A percentile compares a stretch with the other conserved stretches of the same genome.
These are phyloP conservation scores for Penicillium sp. DNA, from an alignment of 2,329 filamentous ascomycete genomes.

Conservation along the genomic window DNA sequence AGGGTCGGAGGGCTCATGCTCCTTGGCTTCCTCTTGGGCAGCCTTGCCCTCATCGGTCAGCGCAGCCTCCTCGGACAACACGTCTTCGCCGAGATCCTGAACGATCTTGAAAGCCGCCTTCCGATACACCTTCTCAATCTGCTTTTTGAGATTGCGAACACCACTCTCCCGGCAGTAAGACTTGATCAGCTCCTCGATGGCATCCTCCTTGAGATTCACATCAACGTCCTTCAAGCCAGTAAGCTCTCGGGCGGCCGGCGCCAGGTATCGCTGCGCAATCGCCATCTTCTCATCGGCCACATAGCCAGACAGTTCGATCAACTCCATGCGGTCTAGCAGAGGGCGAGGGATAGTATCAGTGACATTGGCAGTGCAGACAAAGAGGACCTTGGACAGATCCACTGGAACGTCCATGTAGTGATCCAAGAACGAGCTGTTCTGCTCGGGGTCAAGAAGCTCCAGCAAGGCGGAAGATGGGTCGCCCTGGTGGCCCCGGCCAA, in stretches of 20 bases:
- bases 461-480: constrained; percentile 92
- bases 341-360: constrained; percentile 95
- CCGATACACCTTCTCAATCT: constrained; percentile 97
- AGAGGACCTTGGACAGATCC: constrained; percentile 93
- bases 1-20: constrained; percentile 58
- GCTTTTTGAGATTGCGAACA: constrained; percentile 96
- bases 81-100: constrained; percentile 83
- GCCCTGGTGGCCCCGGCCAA: constrained; percentile 91
- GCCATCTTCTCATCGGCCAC: constrained; percentile 99
- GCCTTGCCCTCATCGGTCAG: constrained; percentile 80
- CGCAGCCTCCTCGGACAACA: constrained; percentile 71
- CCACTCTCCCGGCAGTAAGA: constrained; percentile 97
- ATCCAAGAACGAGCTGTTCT: constrained; percentile 94
- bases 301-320: constrained; percentile 93
- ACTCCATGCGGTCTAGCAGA: constrained; percentile 92
- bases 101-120: constrained; percentile 98
- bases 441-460: constrained; percentile 90
- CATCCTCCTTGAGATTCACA: constrained; percentile 77
- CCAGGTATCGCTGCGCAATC: constrained; percentile 88
- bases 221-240: constrained; percentile 86
- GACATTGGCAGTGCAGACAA: constrained; percentile 98
- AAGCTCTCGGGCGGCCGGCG: constrained; percentile 88
- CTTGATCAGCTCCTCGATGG: constrained; percentile 95
- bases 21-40: constrained; percentile 57
- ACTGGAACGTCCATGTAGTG: constrained; percentile 99